Percentiles rank a stretch among this genome's conserved stretches.
Evolutionary conservation across 768 basidiomycete species (phyloP).

Genomic region (Lentinula sp.): DNA sequence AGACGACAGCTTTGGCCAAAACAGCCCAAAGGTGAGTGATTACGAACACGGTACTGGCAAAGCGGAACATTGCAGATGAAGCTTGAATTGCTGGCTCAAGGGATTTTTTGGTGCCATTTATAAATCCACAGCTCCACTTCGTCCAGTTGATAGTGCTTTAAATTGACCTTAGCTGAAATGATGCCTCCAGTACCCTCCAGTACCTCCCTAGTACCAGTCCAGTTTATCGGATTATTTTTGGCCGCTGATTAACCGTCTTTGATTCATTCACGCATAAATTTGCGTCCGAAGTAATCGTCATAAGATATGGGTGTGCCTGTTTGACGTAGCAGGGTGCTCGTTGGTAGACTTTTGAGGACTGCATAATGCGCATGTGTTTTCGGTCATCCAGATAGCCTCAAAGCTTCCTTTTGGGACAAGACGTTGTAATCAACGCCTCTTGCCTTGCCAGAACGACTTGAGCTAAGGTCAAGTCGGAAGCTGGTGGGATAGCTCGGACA

Average conservation of each 20-base stretch:
- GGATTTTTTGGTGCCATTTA: not conserved
- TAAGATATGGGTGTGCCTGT: not conserved
- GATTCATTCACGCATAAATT: not conserved
- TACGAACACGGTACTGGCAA: not conserved
- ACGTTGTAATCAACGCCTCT: too few relatives aligned
- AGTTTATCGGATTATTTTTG: not conserved
- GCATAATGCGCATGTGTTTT: not conserved
- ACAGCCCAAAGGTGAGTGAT: not conserved
- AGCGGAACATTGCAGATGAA: not conserved
- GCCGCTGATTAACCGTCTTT: not conserved
- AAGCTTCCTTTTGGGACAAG: too few relatives aligned
- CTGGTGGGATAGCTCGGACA: conserved; percentile 21
- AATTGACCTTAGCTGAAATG: not conserved
- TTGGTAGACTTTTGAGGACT: not conserved
- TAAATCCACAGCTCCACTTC: not conserved
- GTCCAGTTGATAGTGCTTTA: not conserved
- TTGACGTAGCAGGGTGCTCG: not conserved
- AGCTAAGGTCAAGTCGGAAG: conserved; percentile 8
- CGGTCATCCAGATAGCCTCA: not conserved
- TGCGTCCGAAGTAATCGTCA: not conserved
- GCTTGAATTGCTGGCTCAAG: not conserved
- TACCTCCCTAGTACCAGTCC: not conserved
- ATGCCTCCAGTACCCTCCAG: not conserved
- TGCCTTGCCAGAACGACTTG: too few relatives aligned
- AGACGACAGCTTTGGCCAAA: not conserved